These are phyloP conservation scores for Amphibolis antarctica DNA, from an alignment of 106 monocot genomes.

Conservation along the genomic window DNA sequence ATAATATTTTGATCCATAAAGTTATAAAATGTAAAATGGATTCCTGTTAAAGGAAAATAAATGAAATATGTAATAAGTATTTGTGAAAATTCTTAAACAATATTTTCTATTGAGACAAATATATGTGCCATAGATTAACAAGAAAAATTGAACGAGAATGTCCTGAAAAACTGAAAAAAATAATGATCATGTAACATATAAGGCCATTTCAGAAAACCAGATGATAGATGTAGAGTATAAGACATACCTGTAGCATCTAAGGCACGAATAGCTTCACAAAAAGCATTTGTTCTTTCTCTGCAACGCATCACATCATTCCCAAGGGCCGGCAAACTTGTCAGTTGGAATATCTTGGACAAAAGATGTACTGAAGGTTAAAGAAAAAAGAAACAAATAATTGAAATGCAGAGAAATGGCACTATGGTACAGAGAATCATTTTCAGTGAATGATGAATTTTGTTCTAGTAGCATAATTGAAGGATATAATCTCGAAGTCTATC, in stretches of 20 bases:
- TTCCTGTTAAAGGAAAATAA: no score
- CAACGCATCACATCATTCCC: conserved; percentile 54
- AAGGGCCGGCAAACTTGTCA: conserved; percentile 38
- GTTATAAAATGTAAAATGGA: no score
- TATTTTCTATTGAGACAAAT: no score
- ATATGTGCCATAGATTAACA: no score
- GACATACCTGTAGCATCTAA: conserved; percentile 90
- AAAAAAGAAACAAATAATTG: conserved; percentile 14
- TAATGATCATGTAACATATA: no score
- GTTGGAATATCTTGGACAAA: conserved; percentile 78
- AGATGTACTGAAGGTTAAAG: conserved; percentile 85
- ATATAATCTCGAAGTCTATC: conserved; percentile 93
- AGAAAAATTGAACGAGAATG: no score
- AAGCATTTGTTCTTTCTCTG: conserved; percentile 69
- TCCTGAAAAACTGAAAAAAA: background rate
- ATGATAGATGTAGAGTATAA: background rate
- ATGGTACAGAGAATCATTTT: background rate
- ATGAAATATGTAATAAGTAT: no score
- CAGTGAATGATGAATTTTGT: background rate
- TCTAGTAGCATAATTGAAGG: conserved; percentile 28
- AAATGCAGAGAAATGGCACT: background rate
- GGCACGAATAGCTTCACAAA: conserved; percentile 94
- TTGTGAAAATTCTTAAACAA: no score
- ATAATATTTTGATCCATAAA: no score
- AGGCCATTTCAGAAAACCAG: background rate